Conservation (phyloP, 192 early-diverging fungal species). For the Cetraspora pellucida region DNA sequence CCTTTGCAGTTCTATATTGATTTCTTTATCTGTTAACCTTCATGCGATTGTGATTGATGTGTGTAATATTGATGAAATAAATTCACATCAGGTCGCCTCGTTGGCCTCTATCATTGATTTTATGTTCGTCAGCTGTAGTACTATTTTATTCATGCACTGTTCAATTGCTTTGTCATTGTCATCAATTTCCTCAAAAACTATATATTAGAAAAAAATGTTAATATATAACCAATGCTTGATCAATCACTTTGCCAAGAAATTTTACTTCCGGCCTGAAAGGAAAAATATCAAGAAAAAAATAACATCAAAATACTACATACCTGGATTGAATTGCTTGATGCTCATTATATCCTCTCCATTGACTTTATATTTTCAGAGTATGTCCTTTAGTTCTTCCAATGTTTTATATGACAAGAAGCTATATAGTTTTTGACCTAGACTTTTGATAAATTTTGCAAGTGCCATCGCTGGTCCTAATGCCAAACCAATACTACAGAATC, state of each 20-base stretch:
- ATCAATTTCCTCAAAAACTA: slow-evolving; percentile 30
- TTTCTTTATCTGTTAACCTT: slow-evolving; percentile 25
- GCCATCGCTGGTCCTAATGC: not conserved
- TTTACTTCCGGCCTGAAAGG: too few species aligned
- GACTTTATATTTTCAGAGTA: slow-evolving; percentile 24
- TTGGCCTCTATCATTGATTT: slow-evolving; percentile 17
- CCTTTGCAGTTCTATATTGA: not conserved
- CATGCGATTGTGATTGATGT: slow-evolving; percentile 19
- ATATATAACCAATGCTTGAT: not conserved
- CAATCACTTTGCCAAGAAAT: not conserved
- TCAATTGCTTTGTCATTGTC: slow-evolving; percentile 18
- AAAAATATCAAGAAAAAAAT: too few species aligned
- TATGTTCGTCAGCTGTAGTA: slow-evolving; percentile 3
- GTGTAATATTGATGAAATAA: slow-evolving; percentile 21
- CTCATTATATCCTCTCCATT: slow-evolving; percentile 25
- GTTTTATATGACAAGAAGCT: slow-evolving; percentile 30
- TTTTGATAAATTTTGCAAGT: slow-evolving; percentile 22
- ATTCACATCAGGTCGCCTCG: not conserved
- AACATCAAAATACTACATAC: slow-evolving; percentile 7
- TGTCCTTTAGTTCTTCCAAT: slow-evolving; percentile 16
- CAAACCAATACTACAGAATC: slow-evolving; percentile 13
- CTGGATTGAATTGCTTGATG: slow-evolving; percentile 20
- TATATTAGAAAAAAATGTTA: slow-evolving; percentile 10
- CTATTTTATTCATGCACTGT: slow-evolving; percentile 17
- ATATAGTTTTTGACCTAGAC: not conserved